A percentile compares a stretch with the other conserved stretches of the same genome.
Evolutionary conservation across 1,284 basidiomycete genomes (phyloP).

Genomic region (Cerioporus squamosus): DNA sequence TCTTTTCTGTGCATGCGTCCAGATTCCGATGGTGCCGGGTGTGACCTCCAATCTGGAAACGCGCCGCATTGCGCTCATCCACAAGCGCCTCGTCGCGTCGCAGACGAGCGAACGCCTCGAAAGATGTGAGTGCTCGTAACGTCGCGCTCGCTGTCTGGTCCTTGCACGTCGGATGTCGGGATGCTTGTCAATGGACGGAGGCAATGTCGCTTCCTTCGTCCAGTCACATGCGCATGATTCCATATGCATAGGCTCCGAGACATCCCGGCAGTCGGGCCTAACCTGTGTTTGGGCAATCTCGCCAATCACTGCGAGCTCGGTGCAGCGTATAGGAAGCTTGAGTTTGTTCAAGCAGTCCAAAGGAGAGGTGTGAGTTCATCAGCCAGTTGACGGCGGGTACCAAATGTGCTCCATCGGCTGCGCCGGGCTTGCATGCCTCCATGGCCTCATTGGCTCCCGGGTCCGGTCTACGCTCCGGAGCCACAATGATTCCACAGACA

Average conservation of each 20-base stretch:
- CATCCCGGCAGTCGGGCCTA: not conserved
- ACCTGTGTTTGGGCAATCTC: not conserved
- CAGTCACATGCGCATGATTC: constrained; percentile 18
- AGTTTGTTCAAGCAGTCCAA: too few species aligned
- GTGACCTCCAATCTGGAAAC: constrained; percentile 71
- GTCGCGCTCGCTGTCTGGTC: constrained; percentile 1
- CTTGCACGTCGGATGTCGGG: not conserved
- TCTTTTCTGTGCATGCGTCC: constrained; percentile 3
- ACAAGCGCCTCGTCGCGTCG: constrained; percentile 64
- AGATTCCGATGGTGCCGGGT: constrained; percentile 76
- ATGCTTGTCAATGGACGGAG: constrained; percentile 6
- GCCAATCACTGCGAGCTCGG: too few species aligned
- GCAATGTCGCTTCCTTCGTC: constrained; percentile 8
- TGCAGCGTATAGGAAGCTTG: too few species aligned
- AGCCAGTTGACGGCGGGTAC: too few species aligned
- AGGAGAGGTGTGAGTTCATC: too few species aligned
- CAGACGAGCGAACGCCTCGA: constrained; percentile 64
- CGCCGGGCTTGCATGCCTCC: not conserved
- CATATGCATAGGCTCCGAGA: constrained; percentile 10
- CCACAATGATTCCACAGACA: not conserved
- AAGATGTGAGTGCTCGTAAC: constrained; percentile 51
- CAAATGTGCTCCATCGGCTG: too few species aligned
- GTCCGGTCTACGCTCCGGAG: not conserved
- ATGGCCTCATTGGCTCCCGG: not conserved
- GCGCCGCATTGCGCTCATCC: constrained; percentile 62